These are phyloP conservation scores for Coelastrella sp. DNA, from an alignment of 139 green algal genomes.

Conservation along the genomic window DNA sequence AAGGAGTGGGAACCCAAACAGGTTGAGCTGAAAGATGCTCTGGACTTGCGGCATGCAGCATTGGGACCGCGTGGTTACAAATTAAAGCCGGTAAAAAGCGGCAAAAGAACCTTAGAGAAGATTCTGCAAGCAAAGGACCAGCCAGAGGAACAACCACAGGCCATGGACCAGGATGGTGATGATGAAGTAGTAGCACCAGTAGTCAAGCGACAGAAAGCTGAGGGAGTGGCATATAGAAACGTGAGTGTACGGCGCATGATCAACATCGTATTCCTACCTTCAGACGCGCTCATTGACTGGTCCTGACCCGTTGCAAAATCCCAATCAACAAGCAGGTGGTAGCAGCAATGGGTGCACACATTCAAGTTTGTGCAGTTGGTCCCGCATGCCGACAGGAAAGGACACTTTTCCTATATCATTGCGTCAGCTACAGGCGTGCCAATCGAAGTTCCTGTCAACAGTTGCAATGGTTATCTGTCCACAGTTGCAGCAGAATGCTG, in stretches of 20 bases:
- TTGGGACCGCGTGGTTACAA: conserved; percentile 59
- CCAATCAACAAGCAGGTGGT: background rate
- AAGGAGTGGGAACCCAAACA: conserved; percentile 43
- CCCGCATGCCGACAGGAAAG: too few species aligned
- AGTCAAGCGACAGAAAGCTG: conserved; percentile 46
- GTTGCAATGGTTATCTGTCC: background rate
- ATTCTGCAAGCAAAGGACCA: conserved; percentile 1
- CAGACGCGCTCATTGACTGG: too few species aligned
- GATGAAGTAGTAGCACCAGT: background rate
- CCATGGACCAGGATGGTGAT: conserved; percentile 55
- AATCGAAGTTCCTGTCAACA: too few species aligned
- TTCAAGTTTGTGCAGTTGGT: background rate
- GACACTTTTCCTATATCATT: too few species aligned
- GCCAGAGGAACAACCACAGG: conserved; percentile 16
- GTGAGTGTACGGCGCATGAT: conserved; percentile 42
- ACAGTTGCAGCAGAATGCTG: background rate
- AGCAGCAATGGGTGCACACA: background rate
- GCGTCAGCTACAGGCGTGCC: too few species aligned
- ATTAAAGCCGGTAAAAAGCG: conserved; percentile 36
- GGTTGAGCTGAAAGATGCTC: conserved; percentile 16
- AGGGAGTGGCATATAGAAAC: conserved; percentile 46
- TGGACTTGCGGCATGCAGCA: conserved; percentile 43
- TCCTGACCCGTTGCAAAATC: background rate
- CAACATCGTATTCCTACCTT: too few species aligned
- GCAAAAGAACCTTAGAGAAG: conserved; percentile 30